Evolutionary conservation across 345 rosid genomes (phyloP), one percentile per base, ranked within the genome.

Genomic region (Aethionema arabicum): DNA sequence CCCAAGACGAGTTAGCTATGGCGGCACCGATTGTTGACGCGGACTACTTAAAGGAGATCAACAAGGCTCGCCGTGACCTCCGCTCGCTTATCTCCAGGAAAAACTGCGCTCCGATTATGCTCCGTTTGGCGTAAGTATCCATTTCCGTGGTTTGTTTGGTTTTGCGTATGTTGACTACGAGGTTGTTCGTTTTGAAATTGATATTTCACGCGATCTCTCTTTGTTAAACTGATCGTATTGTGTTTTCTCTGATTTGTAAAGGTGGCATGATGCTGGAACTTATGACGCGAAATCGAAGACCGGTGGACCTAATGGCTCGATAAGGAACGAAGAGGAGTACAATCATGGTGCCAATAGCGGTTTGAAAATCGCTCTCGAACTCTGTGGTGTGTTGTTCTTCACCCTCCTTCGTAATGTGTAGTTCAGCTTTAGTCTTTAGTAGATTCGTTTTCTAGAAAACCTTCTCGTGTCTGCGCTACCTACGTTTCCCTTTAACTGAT

Each of bases 191-290:
- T 21, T 59, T 10, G 35, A 45, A 61, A 52, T 49, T 40, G 44
- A 7, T 47, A 7, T 47, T 47, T 12, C 52, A 12, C 6, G 3
- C 15, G 43, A 1, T 71, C 31, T 39, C 13, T 59, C n/a, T 13
- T 65, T 14, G 29, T 15, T 12, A 5, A 4, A 35, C 4, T 68
- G 45, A 4, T 52, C 4, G 36, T 32, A 29, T 68, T 61, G 45
- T 46, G 15, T 44, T 3, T 52, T 5, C 4, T 43, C 11, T 55
- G 44, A 32, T 50, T 30, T 40, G 29, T 76, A 73, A 69, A 92
- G 98, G 51, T 92, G 98, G 98, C 96, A 89, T 59, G 98, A 92
- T 31, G 96, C 98, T 4, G 96, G 98, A 59, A 89, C 98, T 3
- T 87, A 85, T 52, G 95, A 89, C 69, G 91, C 72, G 53, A 80